Conservation (phyloP, 345 rosid species). For the Populus tremula region DNA sequence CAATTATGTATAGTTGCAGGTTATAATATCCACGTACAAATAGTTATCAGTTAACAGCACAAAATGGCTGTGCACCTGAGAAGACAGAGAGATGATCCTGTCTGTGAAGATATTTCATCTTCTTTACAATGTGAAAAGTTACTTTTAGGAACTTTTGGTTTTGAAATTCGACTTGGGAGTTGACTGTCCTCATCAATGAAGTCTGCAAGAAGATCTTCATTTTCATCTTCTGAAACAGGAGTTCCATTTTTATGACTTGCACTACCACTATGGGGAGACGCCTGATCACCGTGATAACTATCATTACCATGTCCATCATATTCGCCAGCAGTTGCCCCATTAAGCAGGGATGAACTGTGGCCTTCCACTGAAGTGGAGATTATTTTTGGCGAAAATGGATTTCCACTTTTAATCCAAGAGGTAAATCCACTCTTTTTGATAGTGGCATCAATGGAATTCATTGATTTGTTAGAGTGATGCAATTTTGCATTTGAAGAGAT, state of each 20-base stretch:
- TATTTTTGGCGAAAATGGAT: constrained; percentile 73
- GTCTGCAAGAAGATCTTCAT: constrained; percentile 96
- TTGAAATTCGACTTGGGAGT: constrained; percentile 88
- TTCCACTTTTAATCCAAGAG: constrained; percentile 73
- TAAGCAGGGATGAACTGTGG: constrained; percentile 40
- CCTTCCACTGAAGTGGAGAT: constrained; percentile 38
- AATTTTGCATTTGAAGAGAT: constrained; percentile 44
- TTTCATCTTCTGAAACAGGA: constrained; percentile 74
- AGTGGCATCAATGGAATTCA: constrained; percentile 34
- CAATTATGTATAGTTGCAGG: background rate
- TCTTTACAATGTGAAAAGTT: constrained; percentile 43
- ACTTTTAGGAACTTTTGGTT: constrained; percentile 38
- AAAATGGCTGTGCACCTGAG: constrained; percentile 55
- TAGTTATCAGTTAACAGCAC: background rate
- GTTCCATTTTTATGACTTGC: constrained; percentile 47
- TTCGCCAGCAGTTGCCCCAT: constrained; percentile 47
- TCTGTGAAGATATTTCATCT: constrained; percentile 73
- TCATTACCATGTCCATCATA: constrained; percentile 38
- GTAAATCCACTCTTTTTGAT: constrained; percentile 69
- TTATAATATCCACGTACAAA: background rate
- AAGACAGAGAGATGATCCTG: constrained; percentile 96
- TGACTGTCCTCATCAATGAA: constrained; percentile 98
- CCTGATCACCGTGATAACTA: constrained; percentile 38
- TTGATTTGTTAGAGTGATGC: constrained; percentile 46
- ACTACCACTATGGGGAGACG: constrained; percentile 35